Percentiles rank a stretch among this genome's conserved stretches.
Conservation (phyloP, 768 basidiomycete genomes). For the Ephemerocybe angulata region DNA sequence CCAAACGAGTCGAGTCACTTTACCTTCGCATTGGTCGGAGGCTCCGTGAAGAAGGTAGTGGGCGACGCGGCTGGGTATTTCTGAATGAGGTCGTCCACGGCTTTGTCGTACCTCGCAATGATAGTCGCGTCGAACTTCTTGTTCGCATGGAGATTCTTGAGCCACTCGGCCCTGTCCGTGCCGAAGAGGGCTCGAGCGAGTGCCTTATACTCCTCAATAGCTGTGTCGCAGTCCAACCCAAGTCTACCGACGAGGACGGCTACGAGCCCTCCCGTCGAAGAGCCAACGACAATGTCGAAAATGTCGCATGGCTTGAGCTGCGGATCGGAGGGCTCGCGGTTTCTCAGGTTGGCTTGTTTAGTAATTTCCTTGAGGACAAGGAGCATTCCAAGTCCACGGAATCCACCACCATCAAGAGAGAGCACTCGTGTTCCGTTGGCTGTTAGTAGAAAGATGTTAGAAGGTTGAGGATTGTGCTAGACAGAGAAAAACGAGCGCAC, state of each 20-base stretch:
- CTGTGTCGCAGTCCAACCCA: conserved; percentile 22
- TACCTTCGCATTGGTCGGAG: background rate
- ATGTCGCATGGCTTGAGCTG: conserved; percentile 25
- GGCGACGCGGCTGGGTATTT: no score
- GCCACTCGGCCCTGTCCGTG: conserved; percentile 8
- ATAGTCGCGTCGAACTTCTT: background rate
- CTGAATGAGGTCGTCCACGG: background rate
- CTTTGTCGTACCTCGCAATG: background rate
- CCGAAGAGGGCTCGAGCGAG: conserved; percentile 14
- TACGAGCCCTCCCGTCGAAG: conserved; percentile 25
- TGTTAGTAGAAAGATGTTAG: background rate
- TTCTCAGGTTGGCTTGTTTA: conserved; percentile 12
- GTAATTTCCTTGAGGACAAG: conserved; percentile 22
- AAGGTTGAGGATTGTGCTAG: no score
- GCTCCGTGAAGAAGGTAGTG: background rate
- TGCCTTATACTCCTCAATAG: conserved; percentile 22
- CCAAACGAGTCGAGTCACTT: no score
- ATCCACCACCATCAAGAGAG: conserved; percentile 25
- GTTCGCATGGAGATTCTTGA: conserved; percentile 16
- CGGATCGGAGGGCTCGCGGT: background rate
- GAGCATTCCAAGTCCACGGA: conserved; percentile 23
- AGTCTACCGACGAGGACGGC: conserved; percentile 26
- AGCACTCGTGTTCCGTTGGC: conserved; percentile 14
- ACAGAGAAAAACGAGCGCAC: no score
- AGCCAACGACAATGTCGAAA: conserved; percentile 29